Evolutionary conservation across 192 early-diverging fungal genomes (phyloP), one percentile per base, ranked within the genome.

Genomic region (Linderina pennispora): DNA sequence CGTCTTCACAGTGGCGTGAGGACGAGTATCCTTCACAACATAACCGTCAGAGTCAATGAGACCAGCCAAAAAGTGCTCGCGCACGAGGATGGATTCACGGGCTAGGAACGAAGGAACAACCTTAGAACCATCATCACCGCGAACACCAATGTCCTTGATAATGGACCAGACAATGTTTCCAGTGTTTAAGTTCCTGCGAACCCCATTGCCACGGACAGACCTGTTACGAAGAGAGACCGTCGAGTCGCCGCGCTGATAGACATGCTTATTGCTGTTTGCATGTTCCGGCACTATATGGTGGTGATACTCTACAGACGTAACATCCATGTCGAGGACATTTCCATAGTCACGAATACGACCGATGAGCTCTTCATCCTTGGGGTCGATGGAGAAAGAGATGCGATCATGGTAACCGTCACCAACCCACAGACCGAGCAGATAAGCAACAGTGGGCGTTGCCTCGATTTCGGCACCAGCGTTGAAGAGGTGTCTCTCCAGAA

Each of bases 1-100:
- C 1, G 45, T 32, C 22, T 9, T 22, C 15, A 51, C 13, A 4
- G 39, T 45, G 11, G 36, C 48, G 1, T 44, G 8, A 3, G 20
- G 15, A 13, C 6, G 10, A 15, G 18, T 21, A 4, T 17, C 24
- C 24, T 44, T 13, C 17, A 22, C 38, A 13, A 51, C 25, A 0
- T 23, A 10, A 9, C 65, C 58, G 16, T 36, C 26, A 14, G 65
- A 45, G 16, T 69, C 66, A 18, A 62, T 23, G 17, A 69, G 41
- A 0, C 66, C 66, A 1, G 66, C 66, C 37, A 69, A 33, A 13
- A 69, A 58, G 17, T 51, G 45, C 60, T 69, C 66, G 24, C 66
- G 66, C 3, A 58, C 41, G 21, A 23, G 45, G 21, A 40, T 8
- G 8, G 38, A 40, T 14, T 40, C 38, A 14, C 19, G 23, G 13